These are phyloP conservation scores for Boletus holoroseus DNA, from an alignment of 1,284 basidiomycete species.

Conservation along the genomic window DNA sequence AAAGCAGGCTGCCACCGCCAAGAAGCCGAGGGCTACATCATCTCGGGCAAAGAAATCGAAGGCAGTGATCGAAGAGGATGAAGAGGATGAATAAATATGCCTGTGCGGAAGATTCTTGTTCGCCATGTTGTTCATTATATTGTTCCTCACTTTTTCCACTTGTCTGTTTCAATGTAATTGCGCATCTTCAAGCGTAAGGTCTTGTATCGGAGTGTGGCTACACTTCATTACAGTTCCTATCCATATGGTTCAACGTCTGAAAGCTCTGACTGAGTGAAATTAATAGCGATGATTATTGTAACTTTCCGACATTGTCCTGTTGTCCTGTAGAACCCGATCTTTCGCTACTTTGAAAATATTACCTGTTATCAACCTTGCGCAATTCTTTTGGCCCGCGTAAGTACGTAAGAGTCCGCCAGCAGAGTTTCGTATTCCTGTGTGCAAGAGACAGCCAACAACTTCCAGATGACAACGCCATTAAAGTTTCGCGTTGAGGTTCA, in stretches of 20 bases:
- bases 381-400: background rate
- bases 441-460: background rate
- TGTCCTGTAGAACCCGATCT: background rate
- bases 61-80: slow-evolving; percentile 28
- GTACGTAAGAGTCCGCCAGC: too few species aligned
- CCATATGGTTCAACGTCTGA: background rate
- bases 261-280: background rate
- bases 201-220: slow-evolving; percentile 4
- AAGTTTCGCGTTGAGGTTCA: slow-evolving; percentile 14
- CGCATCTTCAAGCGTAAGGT: slow-evolving; percentile 2
- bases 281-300: background rate
- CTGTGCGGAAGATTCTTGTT: background rate
- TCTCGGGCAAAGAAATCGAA: slow-evolving; percentile 32
- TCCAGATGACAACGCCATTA: slow-evolving; percentile 1
- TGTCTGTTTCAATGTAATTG: slow-evolving; percentile 8
- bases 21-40: slow-evolving; percentile 25
- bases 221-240: slow-evolving; percentile 4
- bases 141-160: slow-evolving; percentile 1
- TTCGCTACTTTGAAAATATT: background rate
- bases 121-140: slow-evolving; percentile 6
- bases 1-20: slow-evolving; percentile 22
- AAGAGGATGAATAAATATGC: slow-evolving; percentile 28
- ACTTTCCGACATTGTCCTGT: background rate
- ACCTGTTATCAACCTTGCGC: background rate
- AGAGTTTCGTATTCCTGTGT: background rate